Evolutionary conservation across 208 protist species (phyloP).

Genomic region (Tetramitus jugosus): DNA sequence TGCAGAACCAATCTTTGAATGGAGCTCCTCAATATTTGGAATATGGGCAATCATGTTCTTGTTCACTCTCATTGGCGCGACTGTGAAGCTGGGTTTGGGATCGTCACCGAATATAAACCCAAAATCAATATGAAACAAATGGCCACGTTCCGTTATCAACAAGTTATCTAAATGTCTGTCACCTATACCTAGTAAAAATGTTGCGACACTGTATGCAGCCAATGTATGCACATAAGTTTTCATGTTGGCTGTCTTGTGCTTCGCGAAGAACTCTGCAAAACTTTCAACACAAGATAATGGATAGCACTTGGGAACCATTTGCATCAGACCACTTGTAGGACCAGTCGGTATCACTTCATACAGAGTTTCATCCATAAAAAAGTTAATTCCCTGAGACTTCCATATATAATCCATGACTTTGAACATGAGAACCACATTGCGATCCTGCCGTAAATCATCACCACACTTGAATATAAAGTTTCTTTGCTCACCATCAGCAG

Average conservation of each 20-base stretch:
- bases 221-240: constrained; percentile 60
- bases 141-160: constrained; percentile 30
- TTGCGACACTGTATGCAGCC: constrained; percentile 65
- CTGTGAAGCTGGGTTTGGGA: constrained; percentile 52
- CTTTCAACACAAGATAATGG: background rate
- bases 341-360: constrained; percentile 47
- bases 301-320: background rate
- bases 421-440: constrained; percentile 78
- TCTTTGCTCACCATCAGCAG: constrained; percentile 46
- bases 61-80: constrained; percentile 58
- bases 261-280: background rate
- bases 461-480: constrained; percentile 80
- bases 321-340: background rate
- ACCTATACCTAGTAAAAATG: constrained; percentile 61
- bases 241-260: background rate
- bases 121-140: constrained; percentile 52
- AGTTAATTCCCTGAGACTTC: constrained; percentile 49
- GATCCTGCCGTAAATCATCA: constrained; percentile 93
- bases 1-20: too few species aligned
- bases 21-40: too few species aligned
- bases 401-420: constrained; percentile 52
- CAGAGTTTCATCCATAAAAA: constrained; percentile 48
- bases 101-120: constrained; percentile 67
- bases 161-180: constrained; percentile 64
- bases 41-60: constrained; percentile 27